Conservation (phyloP, 1,284 basidiomycete species). For the Naganishia sp. region DNA sequence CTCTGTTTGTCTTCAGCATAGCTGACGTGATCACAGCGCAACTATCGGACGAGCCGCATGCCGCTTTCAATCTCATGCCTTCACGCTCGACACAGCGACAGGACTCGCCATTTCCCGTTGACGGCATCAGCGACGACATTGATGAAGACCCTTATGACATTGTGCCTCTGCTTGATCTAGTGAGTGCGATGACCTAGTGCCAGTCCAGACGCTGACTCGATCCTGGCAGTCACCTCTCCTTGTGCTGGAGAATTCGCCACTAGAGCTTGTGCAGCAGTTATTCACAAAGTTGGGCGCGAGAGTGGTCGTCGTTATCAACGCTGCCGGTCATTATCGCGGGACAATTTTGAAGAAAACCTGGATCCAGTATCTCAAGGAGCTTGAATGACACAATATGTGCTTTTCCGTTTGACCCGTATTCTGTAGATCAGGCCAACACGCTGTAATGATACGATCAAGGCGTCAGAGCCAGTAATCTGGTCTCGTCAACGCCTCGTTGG, state of each 20-base stretch:
- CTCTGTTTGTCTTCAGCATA: no score
- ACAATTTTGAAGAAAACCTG: constrained; percentile 91
- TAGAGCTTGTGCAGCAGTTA: constrained; percentile 86
- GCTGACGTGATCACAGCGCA: constrained; percentile 52
- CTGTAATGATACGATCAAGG: no score
- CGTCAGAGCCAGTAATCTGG: no score
- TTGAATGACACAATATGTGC: constrained; percentile 55
- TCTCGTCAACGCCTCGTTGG: no score
- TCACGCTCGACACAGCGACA: constrained; percentile 28
- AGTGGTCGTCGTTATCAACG: constrained; percentile 80
- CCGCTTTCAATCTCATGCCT: constrained; percentile 65
- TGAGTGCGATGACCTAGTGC: constrained; percentile 49
- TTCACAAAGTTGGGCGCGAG: constrained; percentile 90
- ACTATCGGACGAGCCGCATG: constrained; percentile 71
- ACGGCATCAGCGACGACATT: constrained; percentile 47
- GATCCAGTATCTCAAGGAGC: constrained; percentile 74
- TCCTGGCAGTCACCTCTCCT: constrained; percentile 31
- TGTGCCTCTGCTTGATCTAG: constrained; percentile 85
- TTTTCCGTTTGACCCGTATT: background rate
- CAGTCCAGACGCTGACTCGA: background rate
- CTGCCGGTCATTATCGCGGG: constrained; percentile 80
- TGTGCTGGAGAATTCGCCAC: constrained; percentile 65
- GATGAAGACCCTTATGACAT: constrained; percentile 74
- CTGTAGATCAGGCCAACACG: no score
- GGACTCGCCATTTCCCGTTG: constrained; percentile 37